Base-by-base conservation (phyloP, 495 filamentous ascomycete species). In the Podospora pseudocomata region DNA sequence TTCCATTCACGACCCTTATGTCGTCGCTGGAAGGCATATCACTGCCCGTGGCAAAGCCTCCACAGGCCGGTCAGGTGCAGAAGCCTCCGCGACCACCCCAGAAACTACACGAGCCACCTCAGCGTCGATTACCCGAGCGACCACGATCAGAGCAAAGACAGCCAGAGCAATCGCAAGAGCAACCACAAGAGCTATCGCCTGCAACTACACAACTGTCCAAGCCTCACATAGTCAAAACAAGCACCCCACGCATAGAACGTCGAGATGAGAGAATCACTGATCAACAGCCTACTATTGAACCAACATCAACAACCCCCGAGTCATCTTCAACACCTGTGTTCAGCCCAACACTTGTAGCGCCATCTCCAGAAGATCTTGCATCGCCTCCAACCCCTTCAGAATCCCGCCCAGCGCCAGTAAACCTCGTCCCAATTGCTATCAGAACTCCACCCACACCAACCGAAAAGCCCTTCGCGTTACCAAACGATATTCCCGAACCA, bases 1-100 rank as follows among this genome's bases (percentile, higher is more conserved):
- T 66, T 15, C 30, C 61, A 3, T 49, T 70, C 23, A 66, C 39
- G 5, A 26, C 20, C 4, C 63, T 59, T 20, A 62, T 68, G 66
- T 65, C 70, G 15, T 56, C 63, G 16, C 39, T 63, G 23, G 60
- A 67, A 6, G 61, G 61, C 54, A 61, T 63, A 19, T 28, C 53
- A 4, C n/a, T 60, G 5, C 18, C 53, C 20, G 54, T 28, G 2
- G 55, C 16, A 32, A 2, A 30, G 26, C 2, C 23, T 19, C 60
- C 23, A 59, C 16, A 62, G 55, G 4, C 55, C 5, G 18, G 11
- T n/a, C 60, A 9, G 60, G 19, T 62, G 26, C 60, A 30, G 60
- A 7, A 28, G 66, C 63, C n/a, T 20, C 60, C 3, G 55, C 28
- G 7, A 23, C 61, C 13, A 19, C 28, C 6, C 27, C 30, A 27